Conservation (phyloP, 371 early-diverging fungal genomes). For the Funneliformis caledonium region DNA sequence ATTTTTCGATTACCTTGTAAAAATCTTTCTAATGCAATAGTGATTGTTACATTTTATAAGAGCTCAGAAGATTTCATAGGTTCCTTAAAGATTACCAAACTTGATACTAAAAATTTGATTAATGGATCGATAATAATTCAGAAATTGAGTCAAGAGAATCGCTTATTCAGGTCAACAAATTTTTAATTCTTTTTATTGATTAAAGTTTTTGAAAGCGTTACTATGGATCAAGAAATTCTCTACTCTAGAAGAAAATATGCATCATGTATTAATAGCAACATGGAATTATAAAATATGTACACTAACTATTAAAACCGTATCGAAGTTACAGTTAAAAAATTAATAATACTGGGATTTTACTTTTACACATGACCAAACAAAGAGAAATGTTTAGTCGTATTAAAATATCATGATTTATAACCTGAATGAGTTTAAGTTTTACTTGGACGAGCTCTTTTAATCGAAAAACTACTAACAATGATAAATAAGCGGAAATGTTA, state of each 20-base stretch:
- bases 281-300: constrained; percentile 36
- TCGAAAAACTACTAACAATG: constrained; percentile 20
- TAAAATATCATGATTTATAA: constrained; percentile 32
- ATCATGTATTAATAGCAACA: constrained; percentile 25
- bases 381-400: constrained; percentile 34
- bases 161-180: constrained; percentile 37
- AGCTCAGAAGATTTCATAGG: constrained; percentile 18
- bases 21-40: neutral
- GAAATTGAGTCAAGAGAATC: constrained; percentile 38
- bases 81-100: constrained; percentile 10
- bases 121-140: constrained; percentile 32
- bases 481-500: neutral
- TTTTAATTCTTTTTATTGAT: constrained; percentile 11
- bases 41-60: constrained; percentile 38
- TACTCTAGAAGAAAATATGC: constrained; percentile 16
- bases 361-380: constrained; percentile 17
- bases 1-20: neutral
- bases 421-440: constrained; percentile 36
- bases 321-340: constrained; percentile 40
- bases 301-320: constrained; percentile 36
- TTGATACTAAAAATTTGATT: constrained; percentile 39
- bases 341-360: constrained; percentile 32
- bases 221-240: neutral
- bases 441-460: constrained; percentile 39
- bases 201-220: constrained; percentile 6